phyloP scores from a whole-genome alignment of 768 basidiomycete species.

The Amanita inopinata region DNA sequence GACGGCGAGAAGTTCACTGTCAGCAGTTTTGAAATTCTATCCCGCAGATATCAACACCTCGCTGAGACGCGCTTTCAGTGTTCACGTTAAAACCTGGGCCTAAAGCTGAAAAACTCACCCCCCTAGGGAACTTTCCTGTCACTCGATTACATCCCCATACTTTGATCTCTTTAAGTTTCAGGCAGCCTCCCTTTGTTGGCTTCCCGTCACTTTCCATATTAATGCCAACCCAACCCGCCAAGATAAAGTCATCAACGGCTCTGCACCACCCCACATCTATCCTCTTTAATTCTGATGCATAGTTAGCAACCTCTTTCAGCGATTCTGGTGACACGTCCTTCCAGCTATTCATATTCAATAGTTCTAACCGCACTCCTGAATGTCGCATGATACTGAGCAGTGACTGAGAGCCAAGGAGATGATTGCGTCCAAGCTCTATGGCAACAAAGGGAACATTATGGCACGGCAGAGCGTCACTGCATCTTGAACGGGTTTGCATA shows the following conservation, averaged over 20 bases:
- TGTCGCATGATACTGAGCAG: conserved; percentile 58
- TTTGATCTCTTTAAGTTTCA: conserved; percentile 33
- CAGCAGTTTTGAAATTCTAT: conserved; percentile 24
- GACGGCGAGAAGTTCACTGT: too few relatives aligned
- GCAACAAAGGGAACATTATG: conserved; percentile 35
- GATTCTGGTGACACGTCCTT: conserved; percentile 45
- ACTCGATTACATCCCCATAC: conserved; percentile 48
- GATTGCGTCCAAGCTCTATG: conserved; percentile 59
- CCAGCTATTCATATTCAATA: conserved; percentile 73
- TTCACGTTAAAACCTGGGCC: too few relatives aligned
- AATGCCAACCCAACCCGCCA: conserved; percentile 56
- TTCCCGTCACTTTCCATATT: conserved; percentile 13
- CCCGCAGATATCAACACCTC: conserved; percentile 22
- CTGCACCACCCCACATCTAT: conserved; percentile 86
- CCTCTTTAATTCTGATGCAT: conserved; percentile 32
- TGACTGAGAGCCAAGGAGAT: conserved; percentile 38
- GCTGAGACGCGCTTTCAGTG: too few relatives aligned
- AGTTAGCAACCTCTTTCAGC: conserved; percentile 24
- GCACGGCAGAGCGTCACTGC: background rate
- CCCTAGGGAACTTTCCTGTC: conserved; percentile 28
- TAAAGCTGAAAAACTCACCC: too few relatives aligned
- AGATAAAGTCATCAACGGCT: conserved; percentile 69
- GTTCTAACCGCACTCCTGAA: conserved; percentile 47
- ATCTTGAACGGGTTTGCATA: conserved; percentile 6
- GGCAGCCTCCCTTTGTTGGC: conserved; percentile 24